Conservation (phyloP, 1,284 basidiomycete species). For the Athelia sp. region DNA sequence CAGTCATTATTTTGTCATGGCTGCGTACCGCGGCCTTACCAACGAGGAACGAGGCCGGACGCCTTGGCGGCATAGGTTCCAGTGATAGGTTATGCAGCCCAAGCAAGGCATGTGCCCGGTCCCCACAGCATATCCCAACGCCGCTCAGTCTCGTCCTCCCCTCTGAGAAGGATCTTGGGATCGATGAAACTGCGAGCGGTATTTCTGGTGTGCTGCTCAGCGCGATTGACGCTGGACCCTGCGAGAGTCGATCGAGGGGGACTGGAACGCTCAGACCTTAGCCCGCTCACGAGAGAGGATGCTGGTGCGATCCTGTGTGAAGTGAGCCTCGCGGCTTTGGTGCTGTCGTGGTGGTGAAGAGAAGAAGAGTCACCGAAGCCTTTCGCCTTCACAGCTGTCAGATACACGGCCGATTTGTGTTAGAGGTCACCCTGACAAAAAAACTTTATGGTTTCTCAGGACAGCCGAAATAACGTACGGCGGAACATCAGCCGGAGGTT, state of each 20-base stretch:
- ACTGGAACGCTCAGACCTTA: conserved; percentile 57
- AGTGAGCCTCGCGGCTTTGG: conserved; percentile 51
- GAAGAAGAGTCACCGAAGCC: not conserved
- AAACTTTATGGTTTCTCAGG: too few relatives aligned
- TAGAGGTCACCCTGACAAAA: too few relatives aligned
- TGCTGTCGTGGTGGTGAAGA: conserved; percentile 28
- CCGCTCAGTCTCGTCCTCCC: conserved; percentile 4
- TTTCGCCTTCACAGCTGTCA: too few relatives aligned
- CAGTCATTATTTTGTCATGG: conserved; percentile 4
- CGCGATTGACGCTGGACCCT: conserved; percentile 39
- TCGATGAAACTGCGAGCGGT: conserved; percentile 18
- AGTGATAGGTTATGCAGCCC: conserved; percentile 2
- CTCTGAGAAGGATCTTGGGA: conserved; percentile 23
- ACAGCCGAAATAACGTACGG: too few relatives aligned
- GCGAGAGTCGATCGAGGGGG: conserved; percentile 47
- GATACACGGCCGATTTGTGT: too few relatives aligned
- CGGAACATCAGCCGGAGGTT: too few relatives aligned
- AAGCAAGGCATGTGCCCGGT: conserved; percentile 13
- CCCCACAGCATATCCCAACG: conserved; percentile 20
- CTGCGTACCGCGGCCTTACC: not conserved
- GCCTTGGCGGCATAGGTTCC: not conserved
- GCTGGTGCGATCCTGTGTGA: conserved; percentile 29
- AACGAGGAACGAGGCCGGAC: too few relatives aligned
- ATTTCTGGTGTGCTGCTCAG: conserved; percentile 49
- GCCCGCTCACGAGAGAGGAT: conserved; percentile 45